Conservation (phyloP, 1,284 basidiomycete genomes). For the Moesziomyces parantarcticus region DNA sequence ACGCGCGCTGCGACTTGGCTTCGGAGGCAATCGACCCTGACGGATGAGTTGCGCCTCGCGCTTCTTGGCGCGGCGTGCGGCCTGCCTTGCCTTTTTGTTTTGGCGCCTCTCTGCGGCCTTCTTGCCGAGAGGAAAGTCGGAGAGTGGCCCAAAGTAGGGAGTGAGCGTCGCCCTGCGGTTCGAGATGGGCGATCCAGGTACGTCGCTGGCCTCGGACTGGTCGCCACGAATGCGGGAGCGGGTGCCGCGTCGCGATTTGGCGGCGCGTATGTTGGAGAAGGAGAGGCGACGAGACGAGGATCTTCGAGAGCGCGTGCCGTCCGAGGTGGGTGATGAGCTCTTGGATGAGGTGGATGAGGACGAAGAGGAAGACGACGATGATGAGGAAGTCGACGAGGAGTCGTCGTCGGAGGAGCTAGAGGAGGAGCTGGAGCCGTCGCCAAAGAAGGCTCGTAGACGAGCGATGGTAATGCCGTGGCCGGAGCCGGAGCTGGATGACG, state of each 20-base stretch:
- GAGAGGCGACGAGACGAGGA: slow-evolving; percentile 41
- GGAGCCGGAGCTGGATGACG: slow-evolving; percentile 43
- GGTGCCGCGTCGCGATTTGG: slow-evolving; percentile 26
- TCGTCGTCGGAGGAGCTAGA: slow-evolving; percentile 38
- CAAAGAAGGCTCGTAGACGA: slow-evolving; percentile 64
- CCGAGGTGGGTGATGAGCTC: slow-evolving; percentile 28
- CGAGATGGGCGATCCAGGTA: slow-evolving; percentile 33
- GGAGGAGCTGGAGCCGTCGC: slow-evolving; percentile 54
- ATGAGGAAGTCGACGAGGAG: slow-evolving; percentile 36
- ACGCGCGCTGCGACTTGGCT: slow-evolving; percentile 61
- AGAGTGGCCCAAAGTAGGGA: slow-evolving; percentile 45
- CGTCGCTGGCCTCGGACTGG: slow-evolving; percentile 38
- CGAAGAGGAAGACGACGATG: slow-evolving; percentile 20
- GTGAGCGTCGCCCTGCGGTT: slow-evolving; percentile 38
- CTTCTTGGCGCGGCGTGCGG: slow-evolving; percentile 44
- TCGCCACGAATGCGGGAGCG: slow-evolving; percentile 29
- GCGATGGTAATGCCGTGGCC: slow-evolving; percentile 57
- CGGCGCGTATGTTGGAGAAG: slow-evolving; percentile 12
- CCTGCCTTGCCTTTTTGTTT: slow-evolving; percentile 38
- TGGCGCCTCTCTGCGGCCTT: slow-evolving; percentile 32
- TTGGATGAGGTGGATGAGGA: slow-evolving; percentile 13
- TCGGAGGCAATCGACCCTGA: slow-evolving; percentile 45
- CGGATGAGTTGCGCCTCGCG: slow-evolving; percentile 45
- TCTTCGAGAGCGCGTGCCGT: slow-evolving; percentile 29
- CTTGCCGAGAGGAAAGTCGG: slow-evolving; percentile 42